These are phyloP conservation scores for Carex cristatella DNA, from an alignment of 176 grass and related monocot species.

Conservation along the genomic window DNA sequence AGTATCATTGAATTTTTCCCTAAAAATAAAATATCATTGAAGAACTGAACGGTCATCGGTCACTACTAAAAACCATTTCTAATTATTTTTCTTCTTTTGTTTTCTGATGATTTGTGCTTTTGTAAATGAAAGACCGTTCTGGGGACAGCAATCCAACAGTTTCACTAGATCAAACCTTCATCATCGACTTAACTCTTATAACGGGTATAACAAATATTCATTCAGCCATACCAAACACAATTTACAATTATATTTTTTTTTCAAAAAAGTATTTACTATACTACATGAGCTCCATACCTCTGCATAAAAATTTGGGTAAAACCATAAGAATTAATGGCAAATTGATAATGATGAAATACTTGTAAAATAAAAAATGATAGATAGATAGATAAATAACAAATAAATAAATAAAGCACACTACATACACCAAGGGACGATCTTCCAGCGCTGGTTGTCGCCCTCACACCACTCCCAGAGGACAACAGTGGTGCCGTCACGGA, in stretches of 20 bases:
- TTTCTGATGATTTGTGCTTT: neutral
- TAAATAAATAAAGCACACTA: neutral
- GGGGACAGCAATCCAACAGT: neutral
- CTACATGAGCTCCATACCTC: neutral
- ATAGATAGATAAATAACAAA: too few relatives aligned
- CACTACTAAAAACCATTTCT: neutral
- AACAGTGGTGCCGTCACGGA: constrained; percentile 25
- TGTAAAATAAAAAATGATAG: too few relatives aligned
- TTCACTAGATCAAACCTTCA: neutral
- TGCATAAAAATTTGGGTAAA: too few relatives aligned
- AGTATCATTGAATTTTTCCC: neutral
- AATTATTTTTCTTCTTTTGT: neutral
- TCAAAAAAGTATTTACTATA: neutral
- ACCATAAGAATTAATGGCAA: neutral
- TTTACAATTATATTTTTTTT: neutral
- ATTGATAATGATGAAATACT: too few relatives aligned
- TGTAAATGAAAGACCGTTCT: neutral
- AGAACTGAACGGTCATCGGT: too few relatives aligned
- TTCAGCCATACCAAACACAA: neutral
- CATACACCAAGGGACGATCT: constrained; percentile 31
- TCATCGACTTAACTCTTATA: neutral
- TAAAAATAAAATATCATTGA: neutral
- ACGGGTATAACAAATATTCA: neutral
- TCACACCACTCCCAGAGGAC: constrained; percentile 22
- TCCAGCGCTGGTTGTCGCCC: constrained; percentile 37